A percentile compares a stretch with the other conserved stretches of the same genome.
Evolutionary conservation across 768 basidiomycete genomes (phyloP).

Genomic region (Trametes punicea): DNA sequence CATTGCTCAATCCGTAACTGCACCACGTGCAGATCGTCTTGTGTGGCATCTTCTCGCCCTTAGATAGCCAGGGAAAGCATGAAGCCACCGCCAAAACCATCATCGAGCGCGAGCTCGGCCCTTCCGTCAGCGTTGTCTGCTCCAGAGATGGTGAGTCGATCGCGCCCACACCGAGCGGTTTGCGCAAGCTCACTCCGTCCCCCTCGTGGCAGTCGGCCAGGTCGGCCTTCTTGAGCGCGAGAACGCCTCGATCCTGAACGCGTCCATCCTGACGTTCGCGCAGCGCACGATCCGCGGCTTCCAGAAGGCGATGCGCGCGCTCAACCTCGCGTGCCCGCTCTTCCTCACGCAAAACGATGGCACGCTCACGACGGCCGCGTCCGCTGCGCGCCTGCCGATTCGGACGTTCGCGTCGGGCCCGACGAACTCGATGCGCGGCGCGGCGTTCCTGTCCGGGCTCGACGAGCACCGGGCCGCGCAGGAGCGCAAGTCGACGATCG

Average conservation of each 20-base stretch:
- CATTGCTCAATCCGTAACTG: too few relatives aligned
- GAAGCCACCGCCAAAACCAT: slow-evolving; percentile 46
- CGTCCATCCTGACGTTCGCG: slow-evolving; percentile 58
- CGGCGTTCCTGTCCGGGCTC: slow-evolving; percentile 52
- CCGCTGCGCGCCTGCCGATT: slow-evolving; percentile 57
- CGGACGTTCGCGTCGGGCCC: slow-evolving; percentile 49
- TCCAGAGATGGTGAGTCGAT: slow-evolving; percentile 25
- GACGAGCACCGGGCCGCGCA: slow-evolving; percentile 8
- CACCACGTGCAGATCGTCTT: slow-evolving; percentile 43
- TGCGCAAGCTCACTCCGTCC: background rate
- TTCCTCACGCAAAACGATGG: slow-evolving; percentile 63
- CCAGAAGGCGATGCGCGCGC: slow-evolving; percentile 43
- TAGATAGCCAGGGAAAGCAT: slow-evolving; percentile 43
- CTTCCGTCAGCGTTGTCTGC: slow-evolving; percentile 28
- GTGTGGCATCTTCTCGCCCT: slow-evolving; percentile 46
- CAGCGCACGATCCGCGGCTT: slow-evolving; percentile 53
- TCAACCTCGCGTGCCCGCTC: slow-evolving; percentile 47
- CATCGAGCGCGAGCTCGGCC: slow-evolving; percentile 41
- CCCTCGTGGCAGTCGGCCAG: slow-evolving; percentile 41
- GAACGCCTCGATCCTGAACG: slow-evolving; percentile 67
- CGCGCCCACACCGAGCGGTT: background rate
- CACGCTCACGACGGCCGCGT: slow-evolving; percentile 45
- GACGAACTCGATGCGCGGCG: slow-evolving; percentile 71
- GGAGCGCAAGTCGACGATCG: slow-evolving; percentile 40
- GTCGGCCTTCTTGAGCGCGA: slow-evolving; percentile 62